phyloP scores from a whole-genome alignment of 2,329 filamentous ascomycete species.

The Emergomyces orientalis region DNA sequence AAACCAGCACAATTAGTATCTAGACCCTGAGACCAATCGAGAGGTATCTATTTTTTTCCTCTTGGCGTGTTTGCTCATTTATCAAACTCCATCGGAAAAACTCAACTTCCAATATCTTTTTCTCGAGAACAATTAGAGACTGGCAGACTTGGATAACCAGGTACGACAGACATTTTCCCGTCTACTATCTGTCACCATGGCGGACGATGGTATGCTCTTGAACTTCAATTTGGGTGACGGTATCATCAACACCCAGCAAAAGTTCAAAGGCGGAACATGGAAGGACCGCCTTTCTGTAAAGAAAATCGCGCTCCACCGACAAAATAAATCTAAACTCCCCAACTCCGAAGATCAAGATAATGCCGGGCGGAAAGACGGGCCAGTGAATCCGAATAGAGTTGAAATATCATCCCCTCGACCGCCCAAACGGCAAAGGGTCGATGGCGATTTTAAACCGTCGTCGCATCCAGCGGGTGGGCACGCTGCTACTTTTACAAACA shows the following conservation, averaged over 20 bases:
- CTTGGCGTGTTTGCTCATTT: not conserved
- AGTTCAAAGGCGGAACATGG: conserved; percentile 87
- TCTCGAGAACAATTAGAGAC: not conserved
- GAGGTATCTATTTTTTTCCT: not conserved
- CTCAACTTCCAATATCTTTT: conserved; percentile 4
- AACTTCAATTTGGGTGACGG: conserved; percentile 75
- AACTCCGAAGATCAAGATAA: conserved; percentile 11
- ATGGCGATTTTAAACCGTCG: conserved; percentile 28
- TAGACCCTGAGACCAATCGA: too few species aligned
- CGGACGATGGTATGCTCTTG: conserved; percentile 87
- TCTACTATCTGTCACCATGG: conserved; percentile 48
- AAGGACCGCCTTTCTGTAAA: conserved; percentile 76
- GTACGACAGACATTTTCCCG: not conserved
- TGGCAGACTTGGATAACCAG: not conserved
- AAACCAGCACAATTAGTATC: too few species aligned
- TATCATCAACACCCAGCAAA: conserved; percentile 51
- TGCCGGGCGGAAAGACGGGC: not conserved
- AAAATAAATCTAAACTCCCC: conserved; percentile 30
- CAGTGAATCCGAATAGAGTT: conserved; percentile 28
- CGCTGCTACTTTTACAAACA: conserved; percentile 9
- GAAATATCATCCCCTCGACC: conserved; percentile 21
- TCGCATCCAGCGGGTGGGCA: conserved; percentile 1
- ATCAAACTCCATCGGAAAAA: not conserved
- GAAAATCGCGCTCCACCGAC: conserved; percentile 51
- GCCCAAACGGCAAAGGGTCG: conserved; percentile 34